Percentiles rank a stretch among this genome's conserved stretches.
Evolutionary conservation across 2,329 filamentous ascomycete species (phyloP).

Genomic region (Myotisia sp.): DNA sequence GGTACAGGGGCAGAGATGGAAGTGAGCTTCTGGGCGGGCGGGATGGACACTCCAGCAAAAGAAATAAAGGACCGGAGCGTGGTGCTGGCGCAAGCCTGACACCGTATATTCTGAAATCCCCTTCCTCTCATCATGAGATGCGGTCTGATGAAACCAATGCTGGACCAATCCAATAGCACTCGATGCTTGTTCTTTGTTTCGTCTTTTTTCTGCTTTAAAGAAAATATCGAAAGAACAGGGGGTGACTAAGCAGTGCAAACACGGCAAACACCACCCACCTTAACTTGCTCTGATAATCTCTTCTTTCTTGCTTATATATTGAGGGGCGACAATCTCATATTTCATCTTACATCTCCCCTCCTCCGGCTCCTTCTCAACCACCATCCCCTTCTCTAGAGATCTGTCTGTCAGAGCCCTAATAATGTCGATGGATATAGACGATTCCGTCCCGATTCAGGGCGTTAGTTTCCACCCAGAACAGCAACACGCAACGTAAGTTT

Average conservation of each 20-base stretch:
- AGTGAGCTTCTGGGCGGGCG: slow-evolving; percentile 11
- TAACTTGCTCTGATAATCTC: too few relatives aligned
- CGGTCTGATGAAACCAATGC: not conserved
- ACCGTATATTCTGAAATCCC: slow-evolving; percentile 19
- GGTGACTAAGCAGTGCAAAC: slow-evolving; percentile 9
- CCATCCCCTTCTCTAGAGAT: not conserved
- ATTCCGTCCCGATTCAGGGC: slow-evolving; percentile 35
- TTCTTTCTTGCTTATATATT: slow-evolving; percentile 3
- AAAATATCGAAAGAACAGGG: not conserved
- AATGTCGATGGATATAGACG: slow-evolving; percentile 48
- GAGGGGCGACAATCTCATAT: not conserved
- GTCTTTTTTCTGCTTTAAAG: slow-evolving; percentile 1
- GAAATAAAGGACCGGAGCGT: slow-evolving; percentile 19
- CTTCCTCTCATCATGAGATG: slow-evolving; percentile 20
- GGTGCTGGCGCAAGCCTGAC: slow-evolving; percentile 20
- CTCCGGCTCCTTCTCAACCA: slow-evolving; percentile 1
- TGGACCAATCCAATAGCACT: too few relatives aligned
- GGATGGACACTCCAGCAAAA: slow-evolving; percentile 16
- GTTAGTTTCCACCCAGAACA: slow-evolving; percentile 25
- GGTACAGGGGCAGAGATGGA: slow-evolving; percentile 4
- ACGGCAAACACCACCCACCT: slow-evolving; percentile 8
- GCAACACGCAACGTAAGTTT: slow-evolving; percentile 40
- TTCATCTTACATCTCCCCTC: not conserved
- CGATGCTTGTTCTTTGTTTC: not conserved
- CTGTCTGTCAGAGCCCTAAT: slow-evolving; percentile 14